Base-by-base conservation (phyloP, 1,139 yeast species). In the Blastobotrys elegans region DNA sequence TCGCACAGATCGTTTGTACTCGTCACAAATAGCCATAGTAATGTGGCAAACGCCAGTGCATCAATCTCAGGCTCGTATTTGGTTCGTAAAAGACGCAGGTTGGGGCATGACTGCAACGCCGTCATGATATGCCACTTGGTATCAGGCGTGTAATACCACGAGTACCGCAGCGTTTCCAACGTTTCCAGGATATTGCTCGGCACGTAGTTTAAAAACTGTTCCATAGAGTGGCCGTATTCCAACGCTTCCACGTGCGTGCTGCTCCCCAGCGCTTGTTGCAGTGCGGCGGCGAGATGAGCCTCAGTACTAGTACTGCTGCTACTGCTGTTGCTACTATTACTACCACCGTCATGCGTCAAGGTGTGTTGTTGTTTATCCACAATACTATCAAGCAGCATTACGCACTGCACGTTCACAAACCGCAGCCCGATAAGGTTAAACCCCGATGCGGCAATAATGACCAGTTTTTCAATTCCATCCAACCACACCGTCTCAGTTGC, bases 361-460 rank as follows among this genome's bases (percentile, higher is more conserved):
- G 10, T 24, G 2, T 17, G 6, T 4, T 3, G 26, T 8, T 39
- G 34, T 18, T 26, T 37, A 18, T 37, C 40, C 2, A 37, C 14
- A 4, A 22, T 6, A 37, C 40, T 24, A 18, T 37, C 40, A 7
- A 37, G 31, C 18, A 39, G 21, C 4, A 27, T 17, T 21, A 44
- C 10, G 11, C 14, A 16, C 29, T 34, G 26, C 14, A 45, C 20
- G 14, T 45, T 40, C 11, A 36, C 20, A 26, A 45, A 45, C 18
- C 35, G 18, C 24, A 45, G n/a, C n/a, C 44, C 44, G 7, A 36
- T 18, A 16, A 40, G 18, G 26, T 40, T 45, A 32, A 29, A 40
- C 17, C 48, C 48, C 2, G 21, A 18, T 2, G 39, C 34, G 21
- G 43, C 30, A 6, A 26, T 22, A 11, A 43, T 26, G 11, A 17